These are phyloP conservation scores for Yamadazyma mexicana DNA, from an alignment of 1,139 yeast species.

Conservation along the genomic window DNA sequence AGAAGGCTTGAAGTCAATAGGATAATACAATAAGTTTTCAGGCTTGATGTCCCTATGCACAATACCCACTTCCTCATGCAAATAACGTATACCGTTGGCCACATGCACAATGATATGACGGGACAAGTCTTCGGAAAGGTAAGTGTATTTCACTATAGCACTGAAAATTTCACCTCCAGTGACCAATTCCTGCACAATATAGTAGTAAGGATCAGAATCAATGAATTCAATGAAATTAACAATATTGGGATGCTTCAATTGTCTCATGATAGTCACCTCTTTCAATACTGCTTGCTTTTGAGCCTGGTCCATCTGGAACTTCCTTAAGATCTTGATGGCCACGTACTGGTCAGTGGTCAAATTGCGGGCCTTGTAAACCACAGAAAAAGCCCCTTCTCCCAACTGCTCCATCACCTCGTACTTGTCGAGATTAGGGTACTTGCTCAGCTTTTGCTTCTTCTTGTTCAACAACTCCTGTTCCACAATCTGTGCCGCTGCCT, in stretches of 20 bases:
- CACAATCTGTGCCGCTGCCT: conserved; percentile 60
- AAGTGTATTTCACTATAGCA: conserved; percentile 56
- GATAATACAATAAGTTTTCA: conserved; percentile 55
- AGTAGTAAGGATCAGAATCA: conserved; percentile 49
- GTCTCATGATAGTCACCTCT: conserved; percentile 61
- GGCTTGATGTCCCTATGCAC: conserved; percentile 62
- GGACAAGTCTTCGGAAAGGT: conserved; percentile 54
- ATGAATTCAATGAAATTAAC: conserved; percentile 50
- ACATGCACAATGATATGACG: conserved; percentile 54
- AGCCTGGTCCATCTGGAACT: conserved; percentile 53
- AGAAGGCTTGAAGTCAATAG: conserved; percentile 55
- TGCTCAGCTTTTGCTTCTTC: conserved; percentile 32
- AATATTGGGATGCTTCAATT: conserved; percentile 50
- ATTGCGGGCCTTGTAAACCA: conserved; percentile 72
- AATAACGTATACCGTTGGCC: conserved; percentile 47
- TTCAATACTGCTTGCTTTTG: conserved; percentile 56
- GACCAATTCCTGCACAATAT: conserved; percentile 54
- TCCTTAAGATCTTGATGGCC: conserved; percentile 63
- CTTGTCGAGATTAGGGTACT: conserved; percentile 45
- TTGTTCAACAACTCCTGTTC: conserved; percentile 53
- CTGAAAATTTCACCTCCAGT: conserved; percentile 59
- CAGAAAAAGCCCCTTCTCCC: conserved; percentile 95
- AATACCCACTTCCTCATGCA: conserved; percentile 57
- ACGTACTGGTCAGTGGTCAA: conserved; percentile 51
- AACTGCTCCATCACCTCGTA: conserved; percentile 64